Percentiles rank a stretch among this genome's conserved stretches.
Conservation (phyloP, 2,329 filamentous ascomycete species). For the Sporothrix euskadiensis region DNA sequence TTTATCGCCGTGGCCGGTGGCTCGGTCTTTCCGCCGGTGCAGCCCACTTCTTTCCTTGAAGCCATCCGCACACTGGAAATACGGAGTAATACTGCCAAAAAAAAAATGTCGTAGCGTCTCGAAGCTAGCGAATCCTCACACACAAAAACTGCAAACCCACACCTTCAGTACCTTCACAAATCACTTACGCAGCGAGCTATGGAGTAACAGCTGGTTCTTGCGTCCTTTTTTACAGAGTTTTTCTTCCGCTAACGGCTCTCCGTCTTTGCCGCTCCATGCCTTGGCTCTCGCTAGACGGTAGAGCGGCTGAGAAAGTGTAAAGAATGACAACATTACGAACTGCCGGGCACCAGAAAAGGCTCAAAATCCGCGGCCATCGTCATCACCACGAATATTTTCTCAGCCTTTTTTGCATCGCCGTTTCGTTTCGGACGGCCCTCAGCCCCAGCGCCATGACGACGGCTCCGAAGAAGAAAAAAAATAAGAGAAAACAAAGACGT, state of each 20-base stretch:
- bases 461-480: background rate
- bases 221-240: background rate
- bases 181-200: background rate
- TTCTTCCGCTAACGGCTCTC: background rate
- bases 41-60: background rate
- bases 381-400: background rate
- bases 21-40: background rate
- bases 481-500: too few relatives aligned
- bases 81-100: background rate
- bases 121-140: background rate
- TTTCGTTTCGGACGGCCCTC: conserved; percentile 10
- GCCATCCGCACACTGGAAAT: background rate
- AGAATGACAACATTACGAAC: background rate
- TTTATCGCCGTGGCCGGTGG: conserved; percentile 21
- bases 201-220: background rate
- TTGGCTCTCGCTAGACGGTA: background rate
- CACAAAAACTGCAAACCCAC: background rate
- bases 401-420: background rate
- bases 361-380: background rate
- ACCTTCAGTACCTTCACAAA: background rate
- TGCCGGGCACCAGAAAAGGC: background rate
- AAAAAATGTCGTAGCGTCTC: background rate
- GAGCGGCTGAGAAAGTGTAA: background rate
- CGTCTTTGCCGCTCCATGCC: background rate
- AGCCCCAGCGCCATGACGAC: conserved; percentile 7